Percentiles rank a stretch among this genome's conserved stretches.
Conservation (phyloP, 2,329 filamentous ascomycete species). For the Botrytis pseudocinerea region DNA sequence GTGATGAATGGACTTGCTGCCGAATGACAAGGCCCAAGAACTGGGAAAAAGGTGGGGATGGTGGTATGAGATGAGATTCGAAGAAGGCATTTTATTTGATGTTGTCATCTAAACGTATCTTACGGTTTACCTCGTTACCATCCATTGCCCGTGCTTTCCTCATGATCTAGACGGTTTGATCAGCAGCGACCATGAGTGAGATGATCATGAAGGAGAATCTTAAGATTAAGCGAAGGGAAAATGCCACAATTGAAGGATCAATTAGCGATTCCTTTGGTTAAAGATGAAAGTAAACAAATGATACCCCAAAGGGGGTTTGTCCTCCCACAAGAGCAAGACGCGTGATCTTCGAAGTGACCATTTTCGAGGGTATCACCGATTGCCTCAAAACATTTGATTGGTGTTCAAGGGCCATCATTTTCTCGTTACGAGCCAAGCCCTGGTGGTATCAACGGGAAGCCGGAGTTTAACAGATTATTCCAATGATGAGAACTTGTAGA, state of each 20-base stretch:
- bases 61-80: not conserved
- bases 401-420: conserved; percentile 27
- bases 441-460: conserved; percentile 29
- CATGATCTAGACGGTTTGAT: conserved; percentile 16
- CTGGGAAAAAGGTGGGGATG: conserved; percentile 11
- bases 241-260: not conserved
- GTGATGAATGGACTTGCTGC: conserved; percentile 6
- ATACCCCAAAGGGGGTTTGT: not conserved
- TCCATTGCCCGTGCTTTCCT: conserved; percentile 6
- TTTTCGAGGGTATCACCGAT: conserved; percentile 25
- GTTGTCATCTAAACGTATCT: not conserved
- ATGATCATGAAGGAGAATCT: conserved; percentile 18
- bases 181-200: conserved; percentile 16
- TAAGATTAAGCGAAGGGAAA: conserved; percentile 15
- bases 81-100: conserved; percentile 4
- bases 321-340: conserved; percentile 24
- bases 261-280: not conserved
- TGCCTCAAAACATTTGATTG: conserved; percentile 39
- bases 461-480: conserved; percentile 22
- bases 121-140: not conserved
- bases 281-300: conserved; percentile 15
- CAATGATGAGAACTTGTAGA: conserved; percentile 22
- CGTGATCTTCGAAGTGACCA: conserved; percentile 28
- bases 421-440: conserved; percentile 27
- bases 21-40: conserved; percentile 5